phyloP scores from a whole-genome alignment of 2,329 filamentous ascomycete genomes.

The Ophiostoma ips region DNA sequence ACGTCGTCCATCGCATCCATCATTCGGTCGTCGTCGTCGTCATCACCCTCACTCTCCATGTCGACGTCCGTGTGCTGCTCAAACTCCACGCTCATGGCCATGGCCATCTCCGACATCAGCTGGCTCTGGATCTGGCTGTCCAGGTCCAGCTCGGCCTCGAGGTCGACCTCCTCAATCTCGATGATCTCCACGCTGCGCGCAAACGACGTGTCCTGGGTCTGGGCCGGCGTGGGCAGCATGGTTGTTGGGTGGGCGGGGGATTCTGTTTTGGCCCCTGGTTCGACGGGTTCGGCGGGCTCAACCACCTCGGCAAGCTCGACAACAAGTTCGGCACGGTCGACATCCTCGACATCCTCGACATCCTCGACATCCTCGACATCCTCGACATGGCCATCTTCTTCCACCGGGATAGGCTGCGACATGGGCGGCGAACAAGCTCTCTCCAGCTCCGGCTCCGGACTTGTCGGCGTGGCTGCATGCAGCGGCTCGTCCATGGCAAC shows the following conservation, averaged over 20 bases:
- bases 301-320: not conserved
- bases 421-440: no score
- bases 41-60: conserved; percentile 5
- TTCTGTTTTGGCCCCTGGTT: no score
- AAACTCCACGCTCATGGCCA: conserved; percentile 12
- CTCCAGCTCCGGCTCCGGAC: no score
- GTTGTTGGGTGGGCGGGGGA: not conserved
- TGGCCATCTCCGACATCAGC: conserved; percentile 12
- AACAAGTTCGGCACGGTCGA: not conserved
- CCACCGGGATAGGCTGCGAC: not conserved
- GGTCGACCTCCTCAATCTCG: not conserved
- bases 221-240: conserved; percentile 7
- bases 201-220: conserved; percentile 4
- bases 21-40: conserved; percentile 2
- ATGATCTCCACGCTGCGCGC: no score
- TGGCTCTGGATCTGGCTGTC: conserved; percentile 12
- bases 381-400: not conserved
- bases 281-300: not conserved
- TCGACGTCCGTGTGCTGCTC: conserved; percentile 7
- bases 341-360: not conserved
- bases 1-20: not conserved
- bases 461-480: no score
- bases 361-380: not conserved
- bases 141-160: conserved; percentile 1
- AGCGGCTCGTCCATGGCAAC: not conserved